These are phyloP conservation scores for Thelephora terrestris DNA, from an alignment of 1,284 basidiomycete genomes.

Conservation along the genomic window DNA sequence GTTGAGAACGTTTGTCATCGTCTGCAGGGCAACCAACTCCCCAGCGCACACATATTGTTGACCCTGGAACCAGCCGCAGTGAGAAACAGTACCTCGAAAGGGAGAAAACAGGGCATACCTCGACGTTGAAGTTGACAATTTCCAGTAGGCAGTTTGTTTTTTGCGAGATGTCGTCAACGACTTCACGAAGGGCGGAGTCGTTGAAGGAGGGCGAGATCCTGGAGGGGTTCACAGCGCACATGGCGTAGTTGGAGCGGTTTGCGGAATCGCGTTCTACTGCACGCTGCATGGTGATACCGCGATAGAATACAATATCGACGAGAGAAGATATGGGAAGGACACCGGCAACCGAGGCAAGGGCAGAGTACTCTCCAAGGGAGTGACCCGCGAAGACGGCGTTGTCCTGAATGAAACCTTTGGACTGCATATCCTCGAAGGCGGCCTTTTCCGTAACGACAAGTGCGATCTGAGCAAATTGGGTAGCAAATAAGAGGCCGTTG, in stretches of 20 bases:
- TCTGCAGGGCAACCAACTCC: conserved; percentile 87
- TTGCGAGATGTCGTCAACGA: conserved; percentile 82
- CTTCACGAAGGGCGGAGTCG: conserved; percentile 87
- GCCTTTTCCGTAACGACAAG: conserved; percentile 96
- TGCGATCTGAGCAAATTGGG: conserved; percentile 97
- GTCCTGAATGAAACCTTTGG: conserved; percentile 88
- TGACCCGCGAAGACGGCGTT: conserved; percentile 95
- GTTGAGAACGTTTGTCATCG: conserved; percentile 93
- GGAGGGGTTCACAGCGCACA: conserved; percentile 97
- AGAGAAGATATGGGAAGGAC: conserved; percentile 93
- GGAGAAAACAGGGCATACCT: conserved; percentile 40
- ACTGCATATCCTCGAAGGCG: conserved; percentile 96
- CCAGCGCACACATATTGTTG: conserved; percentile 98
- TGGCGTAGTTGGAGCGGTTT: conserved; percentile 93
- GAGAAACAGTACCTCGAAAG: conserved; percentile 6
- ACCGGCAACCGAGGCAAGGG: conserved; percentile 93
- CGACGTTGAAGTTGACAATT: conserved; percentile 97
- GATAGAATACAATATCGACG: conserved; percentile 98
- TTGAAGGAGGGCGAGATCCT: conserved; percentile 91
- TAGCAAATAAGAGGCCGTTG: conserved; percentile 90
- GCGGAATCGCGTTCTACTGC: conserved; percentile 91
- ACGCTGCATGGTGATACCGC: conserved; percentile 99
- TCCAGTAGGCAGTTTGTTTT: conserved; percentile 78
- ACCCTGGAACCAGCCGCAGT: conserved; percentile 35
- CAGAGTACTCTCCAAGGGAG: conserved; percentile 97